phyloP scores from a whole-genome alignment of 768 basidiomycete genomes.

The Lentinula boryana region DNA sequence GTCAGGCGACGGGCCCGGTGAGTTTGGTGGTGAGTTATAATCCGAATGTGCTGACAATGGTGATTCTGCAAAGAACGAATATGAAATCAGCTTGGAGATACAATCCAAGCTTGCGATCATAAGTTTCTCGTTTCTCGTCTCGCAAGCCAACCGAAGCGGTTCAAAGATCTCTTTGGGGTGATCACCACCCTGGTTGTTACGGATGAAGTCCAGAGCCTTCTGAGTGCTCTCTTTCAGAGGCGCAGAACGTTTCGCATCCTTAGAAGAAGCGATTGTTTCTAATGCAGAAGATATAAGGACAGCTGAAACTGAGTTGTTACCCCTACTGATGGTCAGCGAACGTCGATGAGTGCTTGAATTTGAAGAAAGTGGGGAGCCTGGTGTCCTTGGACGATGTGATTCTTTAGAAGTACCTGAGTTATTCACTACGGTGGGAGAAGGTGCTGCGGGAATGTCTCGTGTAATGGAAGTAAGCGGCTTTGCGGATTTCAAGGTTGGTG shows the following conservation, averaged over 20 bases:
- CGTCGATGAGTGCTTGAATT: slow-evolving; percentile 36
- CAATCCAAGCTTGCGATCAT: slow-evolving; percentile 97
- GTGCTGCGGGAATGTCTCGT: neutral
- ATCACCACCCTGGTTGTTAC: slow-evolving; percentile 67
- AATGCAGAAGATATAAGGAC: slow-evolving; percentile 81
- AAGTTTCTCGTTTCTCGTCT: slow-evolving; percentile 88
- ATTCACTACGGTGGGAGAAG: neutral
- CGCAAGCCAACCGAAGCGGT: slow-evolving; percentile 93
- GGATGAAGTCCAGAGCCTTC: slow-evolving; percentile 77
- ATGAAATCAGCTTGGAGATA: slow-evolving; percentile 94
- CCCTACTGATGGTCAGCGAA: slow-evolving; percentile 59
- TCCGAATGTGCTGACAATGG: slow-evolving; percentile 29
- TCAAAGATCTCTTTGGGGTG: slow-evolving; percentile 87
- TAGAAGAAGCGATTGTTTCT: slow-evolving; percentile 80
- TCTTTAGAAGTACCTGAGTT: neutral
- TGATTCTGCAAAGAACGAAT: slow-evolving; percentile 90
- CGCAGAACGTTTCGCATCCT: slow-evolving; percentile 78
- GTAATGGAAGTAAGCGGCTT: neutral
- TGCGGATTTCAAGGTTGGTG: neutral
- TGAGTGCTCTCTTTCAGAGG: slow-evolving; percentile 82
- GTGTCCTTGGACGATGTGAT: neutral
- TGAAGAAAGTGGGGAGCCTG: slow-evolving; percentile 15
- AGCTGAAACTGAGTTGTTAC: slow-evolving; percentile 67
- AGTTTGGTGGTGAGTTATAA: slow-evolving; percentile 72
- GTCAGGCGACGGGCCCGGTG: slow-evolving; percentile 46